A percentile compares a stretch with the other conserved stretches of the same genome.
phyloP scores from a whole-genome alignment of 78 protist genomes.

The Dictyostelium intermedium region DNA sequence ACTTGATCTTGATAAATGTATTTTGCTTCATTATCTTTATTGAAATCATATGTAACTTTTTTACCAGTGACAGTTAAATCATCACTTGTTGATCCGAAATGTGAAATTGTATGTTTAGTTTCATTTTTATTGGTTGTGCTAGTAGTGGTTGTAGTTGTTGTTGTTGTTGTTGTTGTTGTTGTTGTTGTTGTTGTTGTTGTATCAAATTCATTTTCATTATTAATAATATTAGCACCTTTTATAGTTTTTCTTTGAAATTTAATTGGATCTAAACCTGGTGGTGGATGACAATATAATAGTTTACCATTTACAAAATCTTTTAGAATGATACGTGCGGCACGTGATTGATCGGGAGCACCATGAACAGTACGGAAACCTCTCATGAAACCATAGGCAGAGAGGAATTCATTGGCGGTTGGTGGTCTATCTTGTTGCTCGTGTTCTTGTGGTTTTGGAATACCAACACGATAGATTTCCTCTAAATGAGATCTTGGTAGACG shows the following conservation, averaged over 20 bases:
- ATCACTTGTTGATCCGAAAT: background rate
- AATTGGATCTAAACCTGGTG: slow-evolving; percentile 69
- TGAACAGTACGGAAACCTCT: slow-evolving; percentile 83
- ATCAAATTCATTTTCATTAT: background rate
- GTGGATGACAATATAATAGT: slow-evolving; percentile 67
- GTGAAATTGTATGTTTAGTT: background rate
- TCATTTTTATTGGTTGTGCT: background rate
- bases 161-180: background rate
- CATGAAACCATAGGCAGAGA: slow-evolving; percentile 70
- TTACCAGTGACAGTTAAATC: background rate
- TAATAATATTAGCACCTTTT: background rate
- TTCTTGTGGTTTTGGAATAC: slow-evolving; percentile 71
- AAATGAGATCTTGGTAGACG: slow-evolving; percentile 78
- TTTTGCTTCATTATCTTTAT: slow-evolving; percentile 37
- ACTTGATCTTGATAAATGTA: slow-evolving; percentile 15
- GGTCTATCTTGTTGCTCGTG: slow-evolving; percentile 71
- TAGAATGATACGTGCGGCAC: slow-evolving; percentile 76
- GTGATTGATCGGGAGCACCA: slow-evolving; percentile 79
- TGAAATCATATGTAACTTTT: slow-evolving; percentile 42
- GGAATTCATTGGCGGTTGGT: slow-evolving; percentile 63
- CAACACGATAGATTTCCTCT: slow-evolving; percentile 77
- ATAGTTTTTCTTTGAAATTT: slow-evolving; percentile 68
- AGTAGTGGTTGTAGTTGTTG: background rate
- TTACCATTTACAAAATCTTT: slow-evolving; percentile 78
- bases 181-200: background rate